phyloP scores from a whole-genome alignment of 768 basidiomycete species.

The Mycena chlorophos region DNA sequence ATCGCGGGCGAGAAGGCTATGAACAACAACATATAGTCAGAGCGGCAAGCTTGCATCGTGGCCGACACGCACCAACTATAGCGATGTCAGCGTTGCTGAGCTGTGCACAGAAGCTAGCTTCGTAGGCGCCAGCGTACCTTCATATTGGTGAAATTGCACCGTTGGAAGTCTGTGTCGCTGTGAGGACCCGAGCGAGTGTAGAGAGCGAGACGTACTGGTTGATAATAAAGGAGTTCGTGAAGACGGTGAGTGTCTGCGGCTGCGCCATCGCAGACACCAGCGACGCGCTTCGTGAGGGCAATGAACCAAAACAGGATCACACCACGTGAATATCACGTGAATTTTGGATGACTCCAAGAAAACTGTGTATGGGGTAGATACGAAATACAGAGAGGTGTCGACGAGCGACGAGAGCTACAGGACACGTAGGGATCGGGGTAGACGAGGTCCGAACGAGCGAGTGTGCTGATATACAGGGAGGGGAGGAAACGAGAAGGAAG shows the following conservation, averaged over 20 bases:
- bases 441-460: slow-evolving; percentile 6
- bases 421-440: slow-evolving; percentile 1
- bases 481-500: slow-evolving; percentile 8
- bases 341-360: background rate
- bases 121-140: slow-evolving; percentile 23
- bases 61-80: slow-evolving; percentile 14
- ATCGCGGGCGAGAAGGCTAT: slow-evolving; percentile 28
- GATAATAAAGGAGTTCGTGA: slow-evolving; percentile 33
- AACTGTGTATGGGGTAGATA: slow-evolving; percentile 8
- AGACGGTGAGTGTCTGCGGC: slow-evolving; percentile 21
- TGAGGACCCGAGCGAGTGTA: background rate
- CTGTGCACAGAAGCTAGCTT: no score
- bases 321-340: background rate
- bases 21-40: background rate
- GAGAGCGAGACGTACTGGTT: slow-evolving; percentile 19
- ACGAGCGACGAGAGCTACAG: slow-evolving; percentile 22
- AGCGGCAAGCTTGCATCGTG: background rate
- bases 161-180: slow-evolving; percentile 26
- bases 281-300: background rate
- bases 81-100: background rate
- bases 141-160: slow-evolving; percentile 31
- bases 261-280: no score
- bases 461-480: slow-evolving; percentile 19
- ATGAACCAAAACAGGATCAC: background rate
- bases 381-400: slow-evolving; percentile 19